Base-by-base conservation (phyloP, 2,329 filamentous ascomycete species). In the Tolypocladium inflatum region DNA sequence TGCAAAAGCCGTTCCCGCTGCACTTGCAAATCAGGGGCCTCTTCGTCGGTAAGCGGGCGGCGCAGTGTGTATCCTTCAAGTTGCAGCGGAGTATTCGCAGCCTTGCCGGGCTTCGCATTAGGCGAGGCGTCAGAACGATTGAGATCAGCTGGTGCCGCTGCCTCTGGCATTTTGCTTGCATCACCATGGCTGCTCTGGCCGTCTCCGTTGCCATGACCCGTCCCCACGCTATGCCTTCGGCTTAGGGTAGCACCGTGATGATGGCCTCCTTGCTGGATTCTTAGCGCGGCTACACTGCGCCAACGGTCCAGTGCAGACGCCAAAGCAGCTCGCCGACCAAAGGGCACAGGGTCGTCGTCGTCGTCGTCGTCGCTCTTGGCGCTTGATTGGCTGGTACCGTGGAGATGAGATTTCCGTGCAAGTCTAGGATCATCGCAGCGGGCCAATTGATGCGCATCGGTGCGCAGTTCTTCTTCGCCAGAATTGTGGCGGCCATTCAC, bases 1-100 rank as follows among this genome's bases (percentile, higher is more conserved):
- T 73, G 76, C 67, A 73, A 55, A n/a, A 69, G 57, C 23, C 57
- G 60, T 23, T 63, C 59, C 19, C 68, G 61, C 23, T 63, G 59
- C n/a, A 48, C 26, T 33, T 56, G 17, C 7, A 37, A 37, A 42
- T 39, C 30, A 10, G 23, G 6, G 11, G 30, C 8, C 17, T 33
- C 38, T 33, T 50, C 39, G 33, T 55, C 50, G 9, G 48, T n/a
- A 35, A 35, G 48, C 48, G 17, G 17, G 26, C 8, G 23, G 15
- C 15, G 45, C 48, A n/a, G 8, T 51, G 17, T 11, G 17, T 13
- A 33, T 33, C 15, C 26, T 30, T 6, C 23, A 19, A 7, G 5
- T 4, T 13, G 19, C 30, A 26, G 30, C 4, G 17, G 26, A 51
- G 48, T 33, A n/a, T 3, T 33, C 11, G 48, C 26, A 30, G 17